Evolutionary conservation across 2,329 filamentous ascomycete genomes (phyloP), one percentile per base, ranked within the genome.

Genomic region (Sporothrix humicola): DNA sequence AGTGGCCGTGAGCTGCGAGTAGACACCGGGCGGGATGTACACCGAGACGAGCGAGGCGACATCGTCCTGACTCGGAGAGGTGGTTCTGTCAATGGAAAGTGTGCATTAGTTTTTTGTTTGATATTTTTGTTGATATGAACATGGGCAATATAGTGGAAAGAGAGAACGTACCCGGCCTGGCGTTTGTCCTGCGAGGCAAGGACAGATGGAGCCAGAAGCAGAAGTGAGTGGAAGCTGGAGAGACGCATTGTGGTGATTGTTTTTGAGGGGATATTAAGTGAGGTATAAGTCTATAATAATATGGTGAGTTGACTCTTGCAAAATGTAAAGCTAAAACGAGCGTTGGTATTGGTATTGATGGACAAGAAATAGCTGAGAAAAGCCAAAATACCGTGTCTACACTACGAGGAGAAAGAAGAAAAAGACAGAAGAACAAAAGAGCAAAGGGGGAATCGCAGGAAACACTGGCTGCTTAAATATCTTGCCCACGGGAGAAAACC

Each of bases 1-100:
- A 72, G 74, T 77, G 52, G 78, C 77, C 13, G 76, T 76, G 10
- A 79, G 66, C 59, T 74, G 74, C 50, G 74, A 68, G 69, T 79
- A 77, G 52, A 76, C 76, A 1, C 77, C 73, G 7, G 77, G 31
- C 2, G 81, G 80, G 44, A 82, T 78, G 75, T 81, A 81, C 9
- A 76, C 69, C 9, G 78, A 78, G 10, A 81, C 75, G 1, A 81
- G 74, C 15, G 78, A 76, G 42, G 75, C 69, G 26, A 78, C 78
- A 37, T 78, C 79, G 37, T 75, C 75, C 31, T 77, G 76, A 73
- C 7, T 69, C 44, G 73, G 26, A 12, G 20, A n/a, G 61, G 71
- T 65, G 56, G 20, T 42, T 23, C 13, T 20, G 46, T 20, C 1
- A 4, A 42, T 46, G 50, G 31, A 17, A 56, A 9, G n/a, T 3